These are phyloP conservation scores for Verticillium klebahnii DNA, from an alignment of 2,329 filamentous ascomycete genomes.

Conservation along the genomic window DNA sequence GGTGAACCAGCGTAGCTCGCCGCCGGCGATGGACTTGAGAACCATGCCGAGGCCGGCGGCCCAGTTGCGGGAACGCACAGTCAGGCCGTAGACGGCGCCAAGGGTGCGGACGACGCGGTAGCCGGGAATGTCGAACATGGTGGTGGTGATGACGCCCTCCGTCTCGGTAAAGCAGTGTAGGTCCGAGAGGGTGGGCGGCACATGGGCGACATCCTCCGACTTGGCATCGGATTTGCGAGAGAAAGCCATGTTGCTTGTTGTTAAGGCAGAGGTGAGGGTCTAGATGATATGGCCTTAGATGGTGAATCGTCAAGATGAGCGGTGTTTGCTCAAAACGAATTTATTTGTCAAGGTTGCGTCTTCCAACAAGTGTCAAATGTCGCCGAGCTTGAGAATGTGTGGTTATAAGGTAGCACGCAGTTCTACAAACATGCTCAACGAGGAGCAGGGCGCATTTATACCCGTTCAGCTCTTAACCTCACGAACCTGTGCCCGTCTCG, in stretches of 20 bases:
- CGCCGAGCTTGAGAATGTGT: neutral
- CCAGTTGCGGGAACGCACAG: conserved; percentile 54
- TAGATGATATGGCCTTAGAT: neutral
- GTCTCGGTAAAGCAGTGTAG: conserved; percentile 58
- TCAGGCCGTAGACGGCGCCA: conserved; percentile 54
- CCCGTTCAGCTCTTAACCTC: neutral
- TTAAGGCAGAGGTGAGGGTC: neutral
- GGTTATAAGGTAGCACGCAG: neutral
- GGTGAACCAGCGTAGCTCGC: conserved; percentile 56
- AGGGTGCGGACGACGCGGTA: conserved; percentile 54
- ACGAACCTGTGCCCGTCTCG: neutral
- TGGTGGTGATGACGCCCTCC: conserved; percentile 55
- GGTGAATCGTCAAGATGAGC: neutral
- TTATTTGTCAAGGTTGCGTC: too few relatives aligned
- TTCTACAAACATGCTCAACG: neutral
- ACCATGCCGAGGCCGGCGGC: conserved; percentile 52
- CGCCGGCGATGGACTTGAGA: conserved; percentile 52
- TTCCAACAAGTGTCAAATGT: neutral
- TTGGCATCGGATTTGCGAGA: neutral
- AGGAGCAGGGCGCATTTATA: neutral
- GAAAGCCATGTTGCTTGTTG: neutral
- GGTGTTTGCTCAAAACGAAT: too few relatives aligned
- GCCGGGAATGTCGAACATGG: conserved; percentile 60
- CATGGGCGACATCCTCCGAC: conserved; percentile 24
- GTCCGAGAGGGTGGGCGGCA: conserved; percentile 38